Conservation (phyloP, 1,284 basidiomycete genomes). For the Papiliotrema laurentii region DNA sequence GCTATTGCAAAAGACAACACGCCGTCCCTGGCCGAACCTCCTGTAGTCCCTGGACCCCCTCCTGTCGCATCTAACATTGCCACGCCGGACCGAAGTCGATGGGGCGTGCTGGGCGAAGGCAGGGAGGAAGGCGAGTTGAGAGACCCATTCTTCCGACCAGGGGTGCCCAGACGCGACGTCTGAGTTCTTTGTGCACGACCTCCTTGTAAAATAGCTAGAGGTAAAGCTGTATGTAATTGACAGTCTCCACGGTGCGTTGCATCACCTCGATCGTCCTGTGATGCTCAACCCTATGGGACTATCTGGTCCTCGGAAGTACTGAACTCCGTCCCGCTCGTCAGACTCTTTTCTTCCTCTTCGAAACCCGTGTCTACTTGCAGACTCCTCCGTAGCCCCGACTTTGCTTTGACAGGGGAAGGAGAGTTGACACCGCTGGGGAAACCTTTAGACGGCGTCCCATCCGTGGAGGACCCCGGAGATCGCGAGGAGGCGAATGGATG, state of each 20-base stretch:
- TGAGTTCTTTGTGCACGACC: not conserved
- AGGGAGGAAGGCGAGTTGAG: not conserved
- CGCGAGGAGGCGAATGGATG: not conserved
- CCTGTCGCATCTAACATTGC: too few species aligned
- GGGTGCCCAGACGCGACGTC: constrained; percentile 2
- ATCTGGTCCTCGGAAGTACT: too few species aligned
- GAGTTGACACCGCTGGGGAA: not conserved
- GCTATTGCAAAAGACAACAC: not conserved
- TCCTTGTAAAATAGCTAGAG: not conserved
- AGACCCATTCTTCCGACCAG: constrained; percentile 3
- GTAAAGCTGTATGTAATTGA: not conserved
- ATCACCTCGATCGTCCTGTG: too few species aligned
- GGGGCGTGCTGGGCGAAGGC: not conserved
- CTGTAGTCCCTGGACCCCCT: not conserved
- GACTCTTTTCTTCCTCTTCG: not conserved
- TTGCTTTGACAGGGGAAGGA: not conserved
- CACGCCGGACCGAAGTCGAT: not conserved
- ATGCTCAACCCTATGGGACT: too few species aligned
- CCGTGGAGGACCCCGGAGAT: not conserved
- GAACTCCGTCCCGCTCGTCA: not conserved
- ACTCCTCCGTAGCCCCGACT: not conserved
- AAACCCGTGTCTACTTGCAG: not conserved
- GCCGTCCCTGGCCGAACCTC: not conserved
- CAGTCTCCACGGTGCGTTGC: not conserved
- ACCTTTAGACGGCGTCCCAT: not conserved